phyloP scores from a whole-genome alignment of 495 filamentous ascomycete species.

The Annulohypoxylon maeteangense region DNA sequence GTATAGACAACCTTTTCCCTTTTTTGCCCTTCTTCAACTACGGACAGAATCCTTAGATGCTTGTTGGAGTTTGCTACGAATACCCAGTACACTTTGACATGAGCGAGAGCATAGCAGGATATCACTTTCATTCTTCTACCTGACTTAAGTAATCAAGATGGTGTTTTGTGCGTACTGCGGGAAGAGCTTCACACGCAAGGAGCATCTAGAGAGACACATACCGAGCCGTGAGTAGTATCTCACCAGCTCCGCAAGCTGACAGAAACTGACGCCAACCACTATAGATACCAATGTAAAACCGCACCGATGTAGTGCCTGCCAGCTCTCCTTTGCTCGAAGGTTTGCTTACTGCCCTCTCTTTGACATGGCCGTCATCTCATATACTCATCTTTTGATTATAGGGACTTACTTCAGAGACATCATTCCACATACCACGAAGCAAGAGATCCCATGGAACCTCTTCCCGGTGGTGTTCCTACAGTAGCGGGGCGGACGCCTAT shows the following conservation, averaged over 20 bases:
- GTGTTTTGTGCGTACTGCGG: slow-evolving; percentile 72
- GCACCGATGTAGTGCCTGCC: slow-evolving; percentile 67
- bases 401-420: slow-evolving; percentile 70
- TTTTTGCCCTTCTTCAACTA: slow-evolving; percentile 2
- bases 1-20: slow-evolving; percentile 25
- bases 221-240: slow-evolving; percentile 63
- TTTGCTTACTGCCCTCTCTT: slow-evolving; percentile 39
- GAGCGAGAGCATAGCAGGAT: slow-evolving; percentile 23
- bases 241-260: not conserved
- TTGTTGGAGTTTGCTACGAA: not conserved
- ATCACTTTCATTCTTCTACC: slow-evolving; percentile 1
- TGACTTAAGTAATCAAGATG: slow-evolving; percentile 45
- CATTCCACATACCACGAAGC: slow-evolving; percentile 62
- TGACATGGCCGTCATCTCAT: not conserved
- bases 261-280: slow-evolving; percentile 37
- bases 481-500: slow-evolving; percentile 59
- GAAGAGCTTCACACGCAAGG: slow-evolving; percentile 71
- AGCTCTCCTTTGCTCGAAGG: slow-evolving; percentile 71
- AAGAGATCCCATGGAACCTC: slow-evolving; percentile 53
- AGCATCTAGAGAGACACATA: slow-evolving; percentile 72
- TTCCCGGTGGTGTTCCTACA: slow-evolving; percentile 51
- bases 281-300: slow-evolving; percentile 75
- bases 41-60: slow-evolving; percentile 1
- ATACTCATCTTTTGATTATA: slow-evolving; percentile 48
- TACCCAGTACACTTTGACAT: slow-evolving; percentile 10